Evolutionary conservation across 805 yeast species (phyloP), one percentile per base, ranked within the genome.

Genomic region (Ogataea philodendri): DNA sequence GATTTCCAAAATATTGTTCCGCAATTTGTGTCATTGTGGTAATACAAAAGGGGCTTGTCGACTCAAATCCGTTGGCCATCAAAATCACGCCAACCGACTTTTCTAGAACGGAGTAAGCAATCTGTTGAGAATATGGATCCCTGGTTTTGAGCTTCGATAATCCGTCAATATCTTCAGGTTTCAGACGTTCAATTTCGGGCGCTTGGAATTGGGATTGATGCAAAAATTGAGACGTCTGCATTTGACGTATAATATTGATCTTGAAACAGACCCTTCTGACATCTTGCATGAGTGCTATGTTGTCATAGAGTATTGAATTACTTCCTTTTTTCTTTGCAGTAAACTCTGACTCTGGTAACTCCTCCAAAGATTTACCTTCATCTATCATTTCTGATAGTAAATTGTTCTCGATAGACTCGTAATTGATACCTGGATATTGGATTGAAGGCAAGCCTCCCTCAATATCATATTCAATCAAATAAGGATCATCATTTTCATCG

Each of bases 51-150:
- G 82, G 76, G 47, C 85, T 86, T 0, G 94, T 74, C 1, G 83
- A 66, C 62, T 93, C 97, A 64, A 85, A 93, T 0, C 98, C 98
- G 26, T 82, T 79, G 25, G 86, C 81, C 97, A 93, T 90, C 1
- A 85, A 77, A 13, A 93, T 64, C 43, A 87, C 86, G 13, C 89
- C 74, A 0, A 85, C 76, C 25, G 81, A 74, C 48, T 83, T 77
- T 45, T 76, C 70, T 64, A 93, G 62, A 0, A 84, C 76, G 1
- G 77, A 67, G 49, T 71, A 76, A 7, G 88, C 82, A 9, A 87
- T 68, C 3, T 72, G 76, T n/a, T 67, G 69, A 38, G 72, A 72
- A 52, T 69, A 65, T 8, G 67, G 58, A 43, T 87, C 93, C 45
- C 82, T 86, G 17, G 82, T 84, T 0, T 69, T 65, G 17, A 89